A percentile compares a stretch with the other conserved stretches of the same genome.
These are phyloP conservation scores for Zymoseptoria ardabiliae DNA, from an alignment of 2,329 filamentous ascomycete genomes.

Conservation along the genomic window DNA sequence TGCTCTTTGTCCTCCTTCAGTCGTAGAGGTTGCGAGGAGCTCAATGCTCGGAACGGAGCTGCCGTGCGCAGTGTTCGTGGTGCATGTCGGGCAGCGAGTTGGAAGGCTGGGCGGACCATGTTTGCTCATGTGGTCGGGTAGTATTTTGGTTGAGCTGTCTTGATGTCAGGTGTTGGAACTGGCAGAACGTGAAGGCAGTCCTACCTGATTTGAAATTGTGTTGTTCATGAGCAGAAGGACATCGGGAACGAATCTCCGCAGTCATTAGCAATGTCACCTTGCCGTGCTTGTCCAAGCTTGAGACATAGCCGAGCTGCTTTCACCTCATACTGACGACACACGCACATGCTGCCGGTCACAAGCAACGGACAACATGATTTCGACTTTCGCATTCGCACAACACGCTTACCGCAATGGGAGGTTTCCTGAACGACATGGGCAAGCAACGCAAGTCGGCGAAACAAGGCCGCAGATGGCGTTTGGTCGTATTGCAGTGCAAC, in stretches of 20 bases:
- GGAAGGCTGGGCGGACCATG: neutral
- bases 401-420: neutral
- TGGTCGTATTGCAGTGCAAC: too few relatives aligned
- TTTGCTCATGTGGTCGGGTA: neutral
- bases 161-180: neutral
- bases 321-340: neutral
- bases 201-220: neutral
- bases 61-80: neutral
- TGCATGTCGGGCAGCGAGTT: neutral
- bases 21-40: slow-evolving; percentile 24
- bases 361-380: neutral
- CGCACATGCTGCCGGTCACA: too few relatives aligned
- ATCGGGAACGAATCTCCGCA: neutral
- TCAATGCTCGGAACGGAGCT: slow-evolving; percentile 18
- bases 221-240: neutral
- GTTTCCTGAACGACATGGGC: too few relatives aligned
- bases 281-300: neutral
- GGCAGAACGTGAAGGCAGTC: neutral
- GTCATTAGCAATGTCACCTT: neutral
- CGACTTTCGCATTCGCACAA: neutral
- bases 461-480: too few relatives aligned
- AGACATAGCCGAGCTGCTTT: neutral
- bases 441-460: too few relatives aligned
- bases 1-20: slow-evolving; percentile 37
- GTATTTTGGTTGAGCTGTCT: neutral